Percentiles rank a stretch among this genome's conserved stretches.
These are phyloP conservation scores for Mikania micrantha DNA, from an alignment of 129 eudicot genomes.

Conservation along the genomic window DNA sequence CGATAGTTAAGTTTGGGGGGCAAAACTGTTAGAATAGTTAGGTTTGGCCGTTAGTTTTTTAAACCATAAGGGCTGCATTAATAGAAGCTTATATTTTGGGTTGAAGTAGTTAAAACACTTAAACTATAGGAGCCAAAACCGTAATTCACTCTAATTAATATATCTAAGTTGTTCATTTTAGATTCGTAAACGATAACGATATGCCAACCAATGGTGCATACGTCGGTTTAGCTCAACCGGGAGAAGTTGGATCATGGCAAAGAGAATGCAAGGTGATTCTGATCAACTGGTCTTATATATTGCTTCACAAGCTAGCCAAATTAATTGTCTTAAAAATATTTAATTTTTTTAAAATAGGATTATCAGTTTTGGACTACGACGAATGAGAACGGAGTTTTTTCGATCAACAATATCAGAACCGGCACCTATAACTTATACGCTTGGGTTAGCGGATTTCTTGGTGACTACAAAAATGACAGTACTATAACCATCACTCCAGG, in stretches of 20 bases:
- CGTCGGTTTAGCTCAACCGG: conserved; percentile 77
- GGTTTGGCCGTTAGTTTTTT: no score
- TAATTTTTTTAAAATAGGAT: conserved; percentile 31
- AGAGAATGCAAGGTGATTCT: conserved; percentile 83
- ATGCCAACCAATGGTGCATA: conserved; percentile 66
- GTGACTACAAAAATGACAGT: conserved; percentile 56
- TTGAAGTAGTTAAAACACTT: no score
- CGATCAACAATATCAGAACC: conserved; percentile 41
- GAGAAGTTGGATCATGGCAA: conserved; percentile 94
- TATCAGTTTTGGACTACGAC: conserved; percentile 88
- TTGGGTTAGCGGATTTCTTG: conserved; percentile 68
- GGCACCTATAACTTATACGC: conserved; percentile 70
- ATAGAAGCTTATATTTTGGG: no score
- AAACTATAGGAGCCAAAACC: no score
- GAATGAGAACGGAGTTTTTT: conserved; percentile 55
- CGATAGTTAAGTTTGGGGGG: no score
- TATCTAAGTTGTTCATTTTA: conserved; percentile 11
- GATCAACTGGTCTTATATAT: no score
- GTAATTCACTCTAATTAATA: no score
- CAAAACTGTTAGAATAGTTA: no score
- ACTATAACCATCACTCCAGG: conserved; percentile 58
- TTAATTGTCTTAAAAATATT: background rate
- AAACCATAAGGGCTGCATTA: no score
- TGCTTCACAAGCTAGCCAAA: background rate
- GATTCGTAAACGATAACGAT: conserved; percentile 36